phyloP scores from a whole-genome alignment of 2,329 filamentous ascomycete species.

The Ascochyta lentis region DNA sequence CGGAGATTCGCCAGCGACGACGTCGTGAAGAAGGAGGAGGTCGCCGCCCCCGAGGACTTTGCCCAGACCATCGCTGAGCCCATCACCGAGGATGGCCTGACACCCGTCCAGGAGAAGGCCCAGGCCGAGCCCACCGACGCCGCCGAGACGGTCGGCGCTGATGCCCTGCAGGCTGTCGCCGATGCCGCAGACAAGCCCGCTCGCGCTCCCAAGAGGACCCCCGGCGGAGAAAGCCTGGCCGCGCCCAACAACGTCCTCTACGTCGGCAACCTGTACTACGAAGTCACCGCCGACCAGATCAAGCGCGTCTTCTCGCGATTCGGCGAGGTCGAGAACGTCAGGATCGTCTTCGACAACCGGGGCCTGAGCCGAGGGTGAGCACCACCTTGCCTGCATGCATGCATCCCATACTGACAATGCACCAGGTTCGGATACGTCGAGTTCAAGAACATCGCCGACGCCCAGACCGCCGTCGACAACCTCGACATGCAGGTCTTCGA shows the following conservation, averaged over 20 bases:
- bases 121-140: slow-evolving; percentile 36
- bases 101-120: slow-evolving; percentile 30
- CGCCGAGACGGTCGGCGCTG: slow-evolving; percentile 34
- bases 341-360: slow-evolving; percentile 65
- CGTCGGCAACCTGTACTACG: slow-evolving; percentile 73
- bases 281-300: slow-evolving; percentile 68
- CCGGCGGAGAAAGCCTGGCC: neutral
- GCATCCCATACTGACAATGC: slow-evolving; percentile 16
- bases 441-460: slow-evolving; percentile 61
- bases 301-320: slow-evolving; percentile 65
- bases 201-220: neutral
- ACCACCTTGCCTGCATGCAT: neutral
- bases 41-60: slow-evolving; percentile 38
- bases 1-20: slow-evolving; percentile 59
- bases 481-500: slow-evolving; percentile 67
- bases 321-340: slow-evolving; percentile 60
- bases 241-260: slow-evolving; percentile 59
- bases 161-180: slow-evolving; percentile 31
- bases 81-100: slow-evolving; percentile 43
- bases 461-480: slow-evolving; percentile 62
- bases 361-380: slow-evolving; percentile 73
- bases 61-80: slow-evolving; percentile 46
- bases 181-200: neutral
- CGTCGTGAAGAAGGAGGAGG: slow-evolving; percentile 48
- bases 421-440: slow-evolving; percentile 71